phyloP scores from a whole-genome alignment of 2,329 filamentous ascomycete genomes.

The Lecanicillium sp. region DNA sequence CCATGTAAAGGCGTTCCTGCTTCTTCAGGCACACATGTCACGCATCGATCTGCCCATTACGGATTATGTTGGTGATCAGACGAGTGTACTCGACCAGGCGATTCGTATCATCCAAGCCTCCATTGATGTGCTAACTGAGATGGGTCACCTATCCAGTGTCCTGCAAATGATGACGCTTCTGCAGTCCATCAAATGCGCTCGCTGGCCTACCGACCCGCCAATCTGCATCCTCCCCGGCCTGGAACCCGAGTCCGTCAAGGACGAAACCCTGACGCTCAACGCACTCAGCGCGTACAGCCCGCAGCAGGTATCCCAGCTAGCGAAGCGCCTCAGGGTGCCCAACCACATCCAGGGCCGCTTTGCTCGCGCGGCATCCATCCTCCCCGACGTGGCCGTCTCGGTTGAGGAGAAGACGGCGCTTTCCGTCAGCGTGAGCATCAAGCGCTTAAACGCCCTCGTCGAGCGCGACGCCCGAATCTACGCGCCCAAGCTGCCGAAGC shows the following conservation, averaged over 20 bases:
- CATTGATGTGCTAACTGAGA: conserved; percentile 87
- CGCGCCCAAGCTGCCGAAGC: conserved; percentile 86
- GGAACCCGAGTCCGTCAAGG: conserved; percentile 35
- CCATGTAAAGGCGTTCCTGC: conserved; percentile 90
- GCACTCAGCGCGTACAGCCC: conserved; percentile 26
- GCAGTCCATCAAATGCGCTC: conserved; percentile 85
- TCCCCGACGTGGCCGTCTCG: conserved; percentile 64
- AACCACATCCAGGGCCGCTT: conserved; percentile 40
- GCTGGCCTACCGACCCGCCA: conserved; percentile 80
- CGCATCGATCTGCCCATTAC: conserved; percentile 88
- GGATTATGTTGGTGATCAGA: conserved; percentile 95
- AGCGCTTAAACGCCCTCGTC: conserved; percentile 59
- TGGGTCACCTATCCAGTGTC: conserved; percentile 74
- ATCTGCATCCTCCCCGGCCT: conserved; percentile 76
- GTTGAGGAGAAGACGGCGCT: conserved; percentile 55
- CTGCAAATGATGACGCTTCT: conserved; percentile 78
- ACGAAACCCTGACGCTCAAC: conserved; percentile 39
- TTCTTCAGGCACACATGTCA: conserved; percentile 92
- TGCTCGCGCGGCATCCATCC: conserved; percentile 52
- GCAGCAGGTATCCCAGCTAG: conserved; percentile 36
- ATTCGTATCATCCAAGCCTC: conserved; percentile 95
- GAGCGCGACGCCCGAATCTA: conserved; percentile 70
- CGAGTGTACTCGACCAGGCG: conserved; percentile 83
- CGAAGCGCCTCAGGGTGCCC: conserved; percentile 46
- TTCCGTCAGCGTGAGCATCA: conserved; percentile 57